Conservation (phyloP, 345 rosid species). For the Citrus australasica region DNA sequence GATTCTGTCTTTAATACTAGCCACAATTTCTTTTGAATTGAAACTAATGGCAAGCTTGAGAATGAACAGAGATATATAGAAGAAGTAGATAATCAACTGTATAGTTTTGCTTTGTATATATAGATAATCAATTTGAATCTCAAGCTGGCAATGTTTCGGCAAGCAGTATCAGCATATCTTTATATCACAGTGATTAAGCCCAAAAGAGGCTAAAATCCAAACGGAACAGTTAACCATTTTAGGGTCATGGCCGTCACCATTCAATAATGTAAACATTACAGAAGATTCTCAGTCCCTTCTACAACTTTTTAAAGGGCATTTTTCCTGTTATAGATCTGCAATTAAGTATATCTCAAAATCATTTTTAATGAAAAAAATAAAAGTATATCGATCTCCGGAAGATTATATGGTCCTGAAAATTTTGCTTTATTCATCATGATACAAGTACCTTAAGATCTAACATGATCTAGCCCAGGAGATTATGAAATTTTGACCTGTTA, state of each 20-base stretch:
- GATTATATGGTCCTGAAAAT: background rate
- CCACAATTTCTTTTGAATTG: background rate
- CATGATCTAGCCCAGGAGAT: background rate
- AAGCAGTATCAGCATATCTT: background rate
- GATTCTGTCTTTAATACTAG: constrained; percentile 17
- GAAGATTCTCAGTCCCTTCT: background rate
- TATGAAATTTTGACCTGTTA: background rate
- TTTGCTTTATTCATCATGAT: background rate
- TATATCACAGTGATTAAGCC: background rate
- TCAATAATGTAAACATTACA: background rate
- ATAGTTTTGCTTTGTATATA: too few species aligned
- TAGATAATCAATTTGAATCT: background rate
- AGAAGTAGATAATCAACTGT: background rate
- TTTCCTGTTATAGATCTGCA: too few species aligned
- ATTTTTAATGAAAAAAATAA: background rate
- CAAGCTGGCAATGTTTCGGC: background rate
- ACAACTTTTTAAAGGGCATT: background rate
- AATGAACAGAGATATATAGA: background rate
- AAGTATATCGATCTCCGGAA: background rate
- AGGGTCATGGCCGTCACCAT: background rate
- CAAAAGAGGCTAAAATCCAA: constrained; percentile 6
- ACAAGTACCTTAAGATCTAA: background rate
- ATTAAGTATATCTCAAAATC: background rate
- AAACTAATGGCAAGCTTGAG: constrained; percentile 4
- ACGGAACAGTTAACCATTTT: background rate